Evolutionary conservation across 768 basidiomycete species (phyloP).

Genomic region (Trametes gibbosa): DNA sequence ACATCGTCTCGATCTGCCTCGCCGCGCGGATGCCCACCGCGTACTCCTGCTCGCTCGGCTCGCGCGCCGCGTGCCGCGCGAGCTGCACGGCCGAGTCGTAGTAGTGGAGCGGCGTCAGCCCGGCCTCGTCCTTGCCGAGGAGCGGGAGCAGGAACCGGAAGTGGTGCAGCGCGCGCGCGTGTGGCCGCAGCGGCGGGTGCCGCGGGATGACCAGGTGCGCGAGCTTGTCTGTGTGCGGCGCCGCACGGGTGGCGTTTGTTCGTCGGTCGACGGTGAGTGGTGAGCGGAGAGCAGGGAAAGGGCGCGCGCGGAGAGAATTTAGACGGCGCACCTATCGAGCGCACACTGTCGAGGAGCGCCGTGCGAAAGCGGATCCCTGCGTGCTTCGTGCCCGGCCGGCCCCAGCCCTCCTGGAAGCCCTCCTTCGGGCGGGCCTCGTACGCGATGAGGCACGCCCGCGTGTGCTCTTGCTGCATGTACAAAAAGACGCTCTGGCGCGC

Average conservation of each 20-base stretch:
- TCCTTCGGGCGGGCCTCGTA: constrained; percentile 71
- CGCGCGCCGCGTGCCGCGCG: constrained; percentile 56
- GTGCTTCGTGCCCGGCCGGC: constrained; percentile 62
- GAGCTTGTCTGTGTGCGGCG: constrained; percentile 48
- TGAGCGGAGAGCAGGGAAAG: no score
- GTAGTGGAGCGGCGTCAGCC: constrained; percentile 67
- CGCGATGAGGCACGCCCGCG: constrained; percentile 68
- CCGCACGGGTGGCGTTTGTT: background rate
- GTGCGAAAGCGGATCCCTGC: constrained; percentile 64
- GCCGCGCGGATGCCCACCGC: constrained; percentile 60
- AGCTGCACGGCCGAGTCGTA: constrained; percentile 78
- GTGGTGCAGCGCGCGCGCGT: constrained; percentile 75
- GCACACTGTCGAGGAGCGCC: constrained; percentile 67
- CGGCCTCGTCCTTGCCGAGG: constrained; percentile 53
- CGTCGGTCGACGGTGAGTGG: no score
- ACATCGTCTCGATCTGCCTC: constrained; percentile 61
- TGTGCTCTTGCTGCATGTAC: constrained; percentile 71
- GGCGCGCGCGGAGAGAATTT: no score
- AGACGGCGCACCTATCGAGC: constrained; percentile 63
- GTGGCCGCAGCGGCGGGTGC: constrained; percentile 66
- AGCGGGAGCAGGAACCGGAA: constrained; percentile 75
- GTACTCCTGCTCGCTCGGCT: constrained; percentile 69
- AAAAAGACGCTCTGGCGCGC: constrained; percentile 54
- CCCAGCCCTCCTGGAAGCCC: constrained; percentile 72
- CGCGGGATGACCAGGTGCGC: constrained; percentile 73